phyloP scores from a whole-genome alignment of 805 yeast genomes.

The Diddensiella transvaalensis region DNA sequence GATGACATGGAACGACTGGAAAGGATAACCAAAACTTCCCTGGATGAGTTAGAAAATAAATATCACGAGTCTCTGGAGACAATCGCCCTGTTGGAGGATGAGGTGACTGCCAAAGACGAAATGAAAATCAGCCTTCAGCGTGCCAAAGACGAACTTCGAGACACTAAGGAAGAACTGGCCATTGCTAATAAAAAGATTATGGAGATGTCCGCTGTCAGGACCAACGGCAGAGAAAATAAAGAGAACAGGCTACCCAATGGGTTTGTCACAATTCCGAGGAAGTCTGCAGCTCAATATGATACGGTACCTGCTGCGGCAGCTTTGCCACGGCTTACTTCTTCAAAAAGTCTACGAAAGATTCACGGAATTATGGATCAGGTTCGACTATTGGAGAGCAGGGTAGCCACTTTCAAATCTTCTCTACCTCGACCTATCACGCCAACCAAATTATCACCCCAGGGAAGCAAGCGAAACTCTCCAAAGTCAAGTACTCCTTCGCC shows the following conservation, averaged over 20 bases:
- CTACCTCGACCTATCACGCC: slow-evolving; percentile 17
- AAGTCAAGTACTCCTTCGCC: slow-evolving; percentile 3
- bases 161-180: slow-evolving; percentile 33
- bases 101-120: slow-evolving; percentile 32
- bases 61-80: slow-evolving; percentile 38
- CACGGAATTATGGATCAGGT: slow-evolving; percentile 32
- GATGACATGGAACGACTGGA: slow-evolving; percentile 45
- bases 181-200: slow-evolving; percentile 16
- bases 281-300: not conserved
- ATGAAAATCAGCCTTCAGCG: slow-evolving; percentile 31
- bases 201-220: not conserved
- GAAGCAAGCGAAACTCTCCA: not conserved
- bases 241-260: not conserved
- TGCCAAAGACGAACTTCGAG: slow-evolving; percentile 33
- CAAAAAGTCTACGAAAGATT: slow-evolving; percentile 28
- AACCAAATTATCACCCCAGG: not conserved
- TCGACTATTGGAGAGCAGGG: slow-evolving; percentile 26
- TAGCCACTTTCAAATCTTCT: slow-evolving; percentile 29
- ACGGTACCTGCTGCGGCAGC: not conserved
- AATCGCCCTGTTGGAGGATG: slow-evolving; percentile 40
- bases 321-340: slow-evolving; percentile 20
- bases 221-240: too few relatives aligned
- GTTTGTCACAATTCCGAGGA: not conserved
- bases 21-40: slow-evolving; percentile 34
- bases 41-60: slow-evolving; percentile 36